phyloP scores from a whole-genome alignment of 495 filamentous ascomycete genomes.

The Bacidia rubella region DNA sequence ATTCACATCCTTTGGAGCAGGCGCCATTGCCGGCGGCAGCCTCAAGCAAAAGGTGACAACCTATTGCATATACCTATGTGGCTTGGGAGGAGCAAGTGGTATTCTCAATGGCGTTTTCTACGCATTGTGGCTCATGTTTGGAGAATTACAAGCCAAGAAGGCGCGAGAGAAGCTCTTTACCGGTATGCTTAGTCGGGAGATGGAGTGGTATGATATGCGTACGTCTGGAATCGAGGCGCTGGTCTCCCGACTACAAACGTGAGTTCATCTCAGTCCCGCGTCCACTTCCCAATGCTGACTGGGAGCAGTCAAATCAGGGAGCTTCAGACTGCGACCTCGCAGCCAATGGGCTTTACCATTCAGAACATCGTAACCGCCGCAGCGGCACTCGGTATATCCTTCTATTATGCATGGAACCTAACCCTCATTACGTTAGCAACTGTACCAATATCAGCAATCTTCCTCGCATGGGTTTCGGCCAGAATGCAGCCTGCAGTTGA shows the following conservation, averaged over 20 bases:
- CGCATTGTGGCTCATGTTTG: slow-evolving; percentile 56
- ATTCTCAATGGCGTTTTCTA: slow-evolving; percentile 51
- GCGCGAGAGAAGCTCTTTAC: slow-evolving; percentile 52
- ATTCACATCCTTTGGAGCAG: slow-evolving; percentile 52
- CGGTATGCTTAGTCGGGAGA: slow-evolving; percentile 53
- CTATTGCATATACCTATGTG: slow-evolving; percentile 44
- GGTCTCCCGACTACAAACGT: slow-evolving; percentile 62
- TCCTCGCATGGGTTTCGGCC: slow-evolving; percentile 45
- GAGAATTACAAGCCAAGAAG: slow-evolving; percentile 62
- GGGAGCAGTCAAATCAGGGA: slow-evolving; percentile 60
- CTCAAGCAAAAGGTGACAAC: slow-evolving; percentile 42
- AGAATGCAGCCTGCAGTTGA: slow-evolving; percentile 52
- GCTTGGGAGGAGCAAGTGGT: slow-evolving; percentile 50
- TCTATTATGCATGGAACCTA: slow-evolving; percentile 72
- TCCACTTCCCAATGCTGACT: slow-evolving; percentile 10
- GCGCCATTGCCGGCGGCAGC: slow-evolving; percentile 31
- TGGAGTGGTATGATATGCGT: slow-evolving; percentile 72
- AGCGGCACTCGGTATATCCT: slow-evolving; percentile 52
- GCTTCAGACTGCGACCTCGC: slow-evolving; percentile 64
- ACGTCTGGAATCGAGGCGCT: slow-evolving; percentile 60
- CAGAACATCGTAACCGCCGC: slow-evolving; percentile 47
- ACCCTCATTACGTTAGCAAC: slow-evolving; percentile 69
- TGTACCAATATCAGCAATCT: slow-evolving; percentile 49
- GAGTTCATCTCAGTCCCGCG: slow-evolving; percentile 18
- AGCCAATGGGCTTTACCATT: slow-evolving; percentile 57